phyloP scores from a whole-genome alignment of 2,329 filamentous ascomycete species.

The Achaetomium macrosporum region DNA sequence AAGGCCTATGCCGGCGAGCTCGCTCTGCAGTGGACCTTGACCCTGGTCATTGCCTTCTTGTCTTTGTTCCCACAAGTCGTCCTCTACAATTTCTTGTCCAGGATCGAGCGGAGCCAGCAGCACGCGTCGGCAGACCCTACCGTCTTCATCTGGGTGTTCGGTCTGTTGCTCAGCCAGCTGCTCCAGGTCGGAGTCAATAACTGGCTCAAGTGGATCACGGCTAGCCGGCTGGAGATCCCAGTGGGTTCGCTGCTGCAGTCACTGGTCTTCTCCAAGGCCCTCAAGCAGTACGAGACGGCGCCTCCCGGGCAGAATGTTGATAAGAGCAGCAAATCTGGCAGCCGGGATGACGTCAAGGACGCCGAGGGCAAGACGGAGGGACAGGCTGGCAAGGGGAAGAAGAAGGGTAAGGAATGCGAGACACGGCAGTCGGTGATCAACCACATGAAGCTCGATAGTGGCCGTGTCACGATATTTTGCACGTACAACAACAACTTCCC shows the following conservation, averaged over 20 bases:
- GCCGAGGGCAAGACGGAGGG: conserved; percentile 1
- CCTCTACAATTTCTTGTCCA: conserved; percentile 32
- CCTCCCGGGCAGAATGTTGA: conserved; percentile 20
- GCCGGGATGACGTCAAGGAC: not conserved
- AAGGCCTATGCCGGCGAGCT: conserved; percentile 26
- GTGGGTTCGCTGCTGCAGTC: conserved; percentile 30
- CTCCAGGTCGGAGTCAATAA: conserved; percentile 30
- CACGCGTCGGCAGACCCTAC: conserved; percentile 21
- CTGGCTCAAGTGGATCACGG: conserved; percentile 31
- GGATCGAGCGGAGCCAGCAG: conserved; percentile 25
- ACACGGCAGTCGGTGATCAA: conserved; percentile 32
- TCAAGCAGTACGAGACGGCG: conserved; percentile 32
- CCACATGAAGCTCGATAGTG: conserved; percentile 33
- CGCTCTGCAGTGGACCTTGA: conserved; percentile 30
- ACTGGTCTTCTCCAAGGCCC: conserved; percentile 32
- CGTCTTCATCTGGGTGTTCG: conserved; percentile 30
- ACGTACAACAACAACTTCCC: conserved; percentile 32
- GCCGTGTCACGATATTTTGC: conserved; percentile 30
- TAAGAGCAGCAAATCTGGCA: conserved; percentile 12
- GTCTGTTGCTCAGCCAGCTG: conserved; percentile 28
- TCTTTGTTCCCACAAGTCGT: conserved; percentile 32
- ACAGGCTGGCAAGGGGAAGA: conserved; percentile 1
- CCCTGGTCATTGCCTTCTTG: conserved; percentile 28
- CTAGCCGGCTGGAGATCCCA: conserved; percentile 30
- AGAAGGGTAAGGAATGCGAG: conserved; percentile 22